These are phyloP conservation scores for Rhizophora mangle DNA, from an alignment of 345 rosid species.

Conservation along the genomic window DNA sequence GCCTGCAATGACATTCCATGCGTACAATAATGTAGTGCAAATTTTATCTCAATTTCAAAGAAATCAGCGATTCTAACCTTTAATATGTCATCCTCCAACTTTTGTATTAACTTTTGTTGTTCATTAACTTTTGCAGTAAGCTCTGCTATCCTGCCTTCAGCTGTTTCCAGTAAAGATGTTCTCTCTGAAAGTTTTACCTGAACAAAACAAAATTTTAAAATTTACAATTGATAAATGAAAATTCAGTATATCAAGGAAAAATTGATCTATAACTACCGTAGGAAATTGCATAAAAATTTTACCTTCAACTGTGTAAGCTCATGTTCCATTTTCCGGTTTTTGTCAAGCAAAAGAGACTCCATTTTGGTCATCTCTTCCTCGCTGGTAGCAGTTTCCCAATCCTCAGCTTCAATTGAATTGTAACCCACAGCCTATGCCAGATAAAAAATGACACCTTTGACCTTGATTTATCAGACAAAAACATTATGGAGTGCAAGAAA, in stretches of 20 bases:
- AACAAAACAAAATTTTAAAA: constrained; percentile 15
- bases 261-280: neutral
- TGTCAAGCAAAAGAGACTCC: constrained; percentile 99
- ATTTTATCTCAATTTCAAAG: neutral
- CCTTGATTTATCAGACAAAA: constrained; percentile 4
- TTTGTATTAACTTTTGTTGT: constrained; percentile 83
- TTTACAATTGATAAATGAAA: neutral
- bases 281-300: constrained; percentile 2
- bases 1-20: no score
- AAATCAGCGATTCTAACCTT: constrained; percentile 54
- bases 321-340: constrained; percentile 95
- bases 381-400: constrained; percentile 92
- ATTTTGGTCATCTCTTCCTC: constrained; percentile 98
- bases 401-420: constrained; percentile 98
- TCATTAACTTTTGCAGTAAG: constrained; percentile 66
- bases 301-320: constrained; percentile 93
- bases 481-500: neutral
- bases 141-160: constrained; percentile 70
- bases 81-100: constrained; percentile 92
- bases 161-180: constrained; percentile 63
- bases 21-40: no score
- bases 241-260: neutral
- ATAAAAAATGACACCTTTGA: constrained; percentile 16
- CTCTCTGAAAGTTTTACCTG: constrained; percentile 88
- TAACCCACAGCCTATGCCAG: constrained; percentile 80